Evolutionary conservation across 2,329 filamentous ascomycete genomes (phyloP), one percentile per base, ranked within the genome.

Genomic region (Rhynchosporium secalis): DNA sequence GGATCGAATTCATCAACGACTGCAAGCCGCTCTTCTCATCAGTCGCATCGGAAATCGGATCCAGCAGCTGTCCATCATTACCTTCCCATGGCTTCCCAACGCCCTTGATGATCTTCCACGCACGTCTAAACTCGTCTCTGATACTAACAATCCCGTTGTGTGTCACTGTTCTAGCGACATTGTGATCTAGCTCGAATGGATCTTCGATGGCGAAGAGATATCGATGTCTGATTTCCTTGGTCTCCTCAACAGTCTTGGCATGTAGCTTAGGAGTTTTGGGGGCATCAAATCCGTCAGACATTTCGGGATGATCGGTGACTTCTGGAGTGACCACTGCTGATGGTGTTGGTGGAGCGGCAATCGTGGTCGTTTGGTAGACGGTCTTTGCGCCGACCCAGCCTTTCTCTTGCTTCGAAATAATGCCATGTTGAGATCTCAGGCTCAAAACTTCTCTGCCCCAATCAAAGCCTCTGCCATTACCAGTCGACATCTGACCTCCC

Each of bases 131-230:
- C 75, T 96, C 92, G 69, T 95, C 89, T 46, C 91, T 82, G 63
- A 96, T 95, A 0, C 88, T 83, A 1, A 91, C 87, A 66, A 96
- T 91, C 2, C 92, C 91, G 64, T 87, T 84, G 71, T 94, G 90
- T 6, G 89, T 92, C 0, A 96, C 92, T 0, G 92, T 96, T 56
- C 91, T 82, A 3, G 90, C 93, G 40, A 96, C 89, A 69, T 96
- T 97, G 76, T 96, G 92, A 46, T 92, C 87, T 2, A 87, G 77
- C 77, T 96, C 92, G 71, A 96, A 96, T 0, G 93, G 93, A 73
- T 96, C 93, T 73, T 96, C 93, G 64, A 97, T 93, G 38, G 91
- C 91, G 68, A 96, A 90, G 4, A 96, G 82, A 74, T 92, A 96
- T 12, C 92, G 86, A 71, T 92, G 86, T 2, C 90, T 85, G 13